Conservation (phyloP, 805 yeast genomes). For the Myxozyma sirexii region DNA sequence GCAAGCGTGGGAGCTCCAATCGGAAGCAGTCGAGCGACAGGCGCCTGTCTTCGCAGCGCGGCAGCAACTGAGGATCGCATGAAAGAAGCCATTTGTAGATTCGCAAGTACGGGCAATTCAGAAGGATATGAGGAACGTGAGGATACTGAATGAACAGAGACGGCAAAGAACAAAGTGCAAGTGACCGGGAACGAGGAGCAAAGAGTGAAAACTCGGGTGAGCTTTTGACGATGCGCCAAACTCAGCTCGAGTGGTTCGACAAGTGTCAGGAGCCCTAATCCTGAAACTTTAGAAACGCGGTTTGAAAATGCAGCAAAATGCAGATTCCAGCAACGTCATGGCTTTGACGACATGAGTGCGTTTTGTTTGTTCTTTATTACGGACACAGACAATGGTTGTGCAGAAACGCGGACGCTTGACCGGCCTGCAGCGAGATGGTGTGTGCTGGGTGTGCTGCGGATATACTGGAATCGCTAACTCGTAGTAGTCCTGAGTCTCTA, state of each 20-base stretch:
- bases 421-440: constrained; percentile 50
- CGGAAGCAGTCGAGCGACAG: background rate
- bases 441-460: constrained; percentile 6
- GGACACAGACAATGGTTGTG: background rate
- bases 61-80: constrained; percentile 19
- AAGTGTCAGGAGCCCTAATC: background rate
- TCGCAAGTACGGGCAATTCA: background rate
- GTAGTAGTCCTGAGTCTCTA: constrained; percentile 50
- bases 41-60: constrained; percentile 13
- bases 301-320: too few relatives aligned
- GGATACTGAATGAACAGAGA: background rate
- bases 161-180: background rate
- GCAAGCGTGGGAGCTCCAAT: constrained; percentile 7
- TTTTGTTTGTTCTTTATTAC: background rate
- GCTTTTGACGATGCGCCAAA: constrained; percentile 5
- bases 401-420: constrained; percentile 14
- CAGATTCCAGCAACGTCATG: too few relatives aligned
- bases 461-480: background rate
- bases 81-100: constrained; percentile 19
- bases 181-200: background rate
- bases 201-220: constrained; percentile 11
- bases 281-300: background rate
- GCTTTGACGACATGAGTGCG: background rate
- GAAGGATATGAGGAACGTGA: background rate
- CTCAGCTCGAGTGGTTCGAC: constrained; percentile 1